Conservation (phyloP, 805 yeast species). For the Candida corydali region DNA sequence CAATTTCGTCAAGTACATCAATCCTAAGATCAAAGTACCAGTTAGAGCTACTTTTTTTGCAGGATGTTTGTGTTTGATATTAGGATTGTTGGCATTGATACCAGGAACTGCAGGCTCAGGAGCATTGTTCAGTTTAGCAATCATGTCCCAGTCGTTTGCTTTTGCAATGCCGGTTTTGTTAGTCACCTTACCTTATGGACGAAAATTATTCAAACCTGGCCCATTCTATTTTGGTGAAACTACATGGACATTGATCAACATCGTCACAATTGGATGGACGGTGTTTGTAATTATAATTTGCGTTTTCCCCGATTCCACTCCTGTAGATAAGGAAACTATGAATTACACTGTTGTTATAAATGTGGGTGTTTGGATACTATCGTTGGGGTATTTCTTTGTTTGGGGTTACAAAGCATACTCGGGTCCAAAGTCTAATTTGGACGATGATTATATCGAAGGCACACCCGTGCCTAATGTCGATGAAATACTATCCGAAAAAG, state of each 20-base stretch:
- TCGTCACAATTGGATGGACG: slow-evolving; percentile 46
- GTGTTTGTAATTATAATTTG: slow-evolving; percentile 50
- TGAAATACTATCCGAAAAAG: slow-evolving; percentile 3
- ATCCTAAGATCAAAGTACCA: slow-evolving; percentile 57
- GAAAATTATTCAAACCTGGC: slow-evolving; percentile 56
- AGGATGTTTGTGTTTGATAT: slow-evolving; percentile 41
- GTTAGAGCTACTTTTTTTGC: slow-evolving; percentile 58
- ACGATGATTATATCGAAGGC: slow-evolving; percentile 11
- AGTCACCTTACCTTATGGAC: slow-evolving; percentile 44
- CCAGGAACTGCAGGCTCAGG: slow-evolving; percentile 53
- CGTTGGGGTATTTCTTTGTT: slow-evolving; percentile 46
- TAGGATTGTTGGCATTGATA: slow-evolving; percentile 58
- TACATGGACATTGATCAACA: slow-evolving; percentile 42
- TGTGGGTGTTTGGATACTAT: slow-evolving; percentile 54
- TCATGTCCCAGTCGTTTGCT: slow-evolving; percentile 57
- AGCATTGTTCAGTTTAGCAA: slow-evolving; percentile 61
- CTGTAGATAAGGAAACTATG: slow-evolving; percentile 48
- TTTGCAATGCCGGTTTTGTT: slow-evolving; percentile 58
- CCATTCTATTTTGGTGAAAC: slow-evolving; percentile 57
- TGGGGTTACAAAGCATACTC: slow-evolving; percentile 52
- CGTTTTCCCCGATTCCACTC: slow-evolving; percentile 54
- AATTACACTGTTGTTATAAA: slow-evolving; percentile 68
- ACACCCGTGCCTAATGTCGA: slow-evolving; percentile 1
- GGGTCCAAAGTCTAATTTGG: slow-evolving; percentile 45
- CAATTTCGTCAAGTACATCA: slow-evolving; percentile 50